Base-by-base conservation (phyloP, 768 basidiomycete species). In the Trametes meyenii region DNA sequence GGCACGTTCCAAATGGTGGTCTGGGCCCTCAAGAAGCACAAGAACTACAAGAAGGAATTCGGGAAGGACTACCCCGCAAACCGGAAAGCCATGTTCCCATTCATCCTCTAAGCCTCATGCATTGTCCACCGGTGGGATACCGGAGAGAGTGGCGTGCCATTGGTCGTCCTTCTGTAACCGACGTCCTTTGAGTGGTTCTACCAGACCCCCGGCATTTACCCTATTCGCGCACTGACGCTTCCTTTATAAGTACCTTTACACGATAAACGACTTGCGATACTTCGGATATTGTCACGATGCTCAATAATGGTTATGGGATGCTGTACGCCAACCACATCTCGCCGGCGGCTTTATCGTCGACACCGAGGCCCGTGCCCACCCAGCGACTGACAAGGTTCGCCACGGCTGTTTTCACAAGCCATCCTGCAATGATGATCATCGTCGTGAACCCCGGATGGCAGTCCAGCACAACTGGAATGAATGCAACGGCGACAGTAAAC, bases 21-120 rank as follows among this genome's bases (percentile, higher is more conserved):
- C 7, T 99, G 97, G 97, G 96, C 96, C 14, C 69, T 83, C 42
- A 94, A 96, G 80, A 98, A 97, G 78, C 96, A 98, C 68, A 78
- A 75, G 55, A 82, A 81, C 54, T 98, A 98, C 78, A 92, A 87
- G 81, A 94, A 89, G 71, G 96, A 99, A 73, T 97, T 98, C 67
- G 94, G 94, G 36, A 87, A 85, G 66, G 84, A 88, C 60, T 96
- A 94, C 70, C 95, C 85, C 45, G 82, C 76, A 66, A 77, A 75
- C 21, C 79, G 94, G 73, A 93, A 88, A 74, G 87, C 85, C 38
- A 86, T 96, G 73, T 79, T 94, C 67, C 95, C 94, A 0, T 89
- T 88, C 74, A 72, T 92, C 17, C 76, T 87, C 50, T 83, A 59
- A 66, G 29, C 29, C 29, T 33, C 29, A 33, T 35, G 51, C 40